These are phyloP conservation scores for Hypsizygus marmoreus DNA, from an alignment of 768 basidiomycete species.

Conservation along the genomic window DNA sequence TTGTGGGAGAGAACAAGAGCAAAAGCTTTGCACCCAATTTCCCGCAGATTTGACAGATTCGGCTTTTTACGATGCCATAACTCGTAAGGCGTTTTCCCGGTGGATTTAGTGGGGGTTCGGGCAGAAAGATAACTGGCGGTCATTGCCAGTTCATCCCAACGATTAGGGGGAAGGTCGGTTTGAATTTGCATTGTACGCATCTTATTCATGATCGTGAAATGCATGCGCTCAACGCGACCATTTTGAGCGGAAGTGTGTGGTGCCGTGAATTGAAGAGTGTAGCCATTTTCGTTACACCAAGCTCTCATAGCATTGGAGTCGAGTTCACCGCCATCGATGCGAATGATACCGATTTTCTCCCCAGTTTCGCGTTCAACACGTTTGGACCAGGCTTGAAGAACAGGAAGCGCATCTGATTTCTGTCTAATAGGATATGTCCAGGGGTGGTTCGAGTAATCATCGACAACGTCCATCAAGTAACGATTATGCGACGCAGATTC, in stretches of 20 bases:
- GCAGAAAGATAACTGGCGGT: constrained; percentile 27
- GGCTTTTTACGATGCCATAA: constrained; percentile 18
- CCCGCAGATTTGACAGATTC: constrained; percentile 27
- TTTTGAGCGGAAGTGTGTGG: constrained; percentile 38
- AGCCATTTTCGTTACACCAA: constrained; percentile 17
- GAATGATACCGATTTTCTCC: constrained; percentile 12
- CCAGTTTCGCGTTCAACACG: neutral
- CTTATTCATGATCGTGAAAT: constrained; percentile 33
- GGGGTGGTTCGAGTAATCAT: neutral
- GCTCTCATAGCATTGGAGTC: constrained; percentile 19
- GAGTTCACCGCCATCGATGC: constrained; percentile 24
- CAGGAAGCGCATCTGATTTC: neutral
- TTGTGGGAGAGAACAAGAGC: constrained; percentile 26
- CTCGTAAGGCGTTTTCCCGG: constrained; percentile 16
- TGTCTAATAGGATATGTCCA: neutral
- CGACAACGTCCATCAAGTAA: neutral
- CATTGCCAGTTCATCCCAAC: constrained; percentile 36
- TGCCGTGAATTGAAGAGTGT: constrained; percentile 21
- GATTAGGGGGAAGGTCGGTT: constrained; percentile 22
- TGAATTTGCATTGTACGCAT: constrained; percentile 29
- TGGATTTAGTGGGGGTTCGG: constrained; percentile 10
- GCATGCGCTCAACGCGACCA: constrained; percentile 36
- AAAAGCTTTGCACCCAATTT: constrained; percentile 30
- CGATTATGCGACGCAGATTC: neutral
- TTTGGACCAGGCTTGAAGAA: neutral